phyloP scores from a whole-genome alignment of 2,329 filamentous ascomycete species.

The Monosporascus cannonballus region DNA sequence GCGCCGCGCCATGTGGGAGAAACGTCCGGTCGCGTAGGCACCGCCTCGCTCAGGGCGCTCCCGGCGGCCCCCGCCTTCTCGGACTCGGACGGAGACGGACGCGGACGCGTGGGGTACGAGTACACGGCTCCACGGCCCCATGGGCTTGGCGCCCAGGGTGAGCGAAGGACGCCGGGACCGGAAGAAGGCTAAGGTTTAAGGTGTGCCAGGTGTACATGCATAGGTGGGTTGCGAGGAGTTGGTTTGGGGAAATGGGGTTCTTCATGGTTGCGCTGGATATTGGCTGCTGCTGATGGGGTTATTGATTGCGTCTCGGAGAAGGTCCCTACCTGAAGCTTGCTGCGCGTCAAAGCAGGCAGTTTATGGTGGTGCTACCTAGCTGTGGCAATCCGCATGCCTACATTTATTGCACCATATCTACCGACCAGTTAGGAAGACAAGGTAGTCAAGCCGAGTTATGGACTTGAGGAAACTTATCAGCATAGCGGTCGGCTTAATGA shows the following conservation, averaged over 20 bases:
- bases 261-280: background rate
- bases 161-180: constrained; percentile 11
- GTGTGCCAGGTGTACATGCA: constrained; percentile 29
- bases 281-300: background rate
- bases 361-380: too few relatives aligned
- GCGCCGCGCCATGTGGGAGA: constrained; percentile 38
- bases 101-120: constrained; percentile 18
- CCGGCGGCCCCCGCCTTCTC: constrained; percentile 19
- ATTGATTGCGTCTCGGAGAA: too few relatives aligned
- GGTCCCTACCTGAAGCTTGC: too few relatives aligned
- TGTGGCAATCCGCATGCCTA: too few relatives aligned
- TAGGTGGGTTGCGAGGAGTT: constrained; percentile 8
- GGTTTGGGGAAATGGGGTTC: background rate
- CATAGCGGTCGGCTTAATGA: too few relatives aligned
- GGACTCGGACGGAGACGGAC: constrained; percentile 5
- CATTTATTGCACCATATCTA: too few relatives aligned
- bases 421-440: too few relatives aligned
- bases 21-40: constrained; percentile 34
- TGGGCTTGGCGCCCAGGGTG: constrained; percentile 15
- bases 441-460: too few relatives aligned
- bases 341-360: too few relatives aligned
- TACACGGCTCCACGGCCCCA: constrained; percentile 27
- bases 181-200: constrained; percentile 17
- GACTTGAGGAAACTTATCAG: too few relatives aligned
- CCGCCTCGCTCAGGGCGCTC: constrained; percentile 35